Evolutionary conservation across 148 eudicot genomes (phyloP).

Genomic region (Cornus controversa): DNA sequence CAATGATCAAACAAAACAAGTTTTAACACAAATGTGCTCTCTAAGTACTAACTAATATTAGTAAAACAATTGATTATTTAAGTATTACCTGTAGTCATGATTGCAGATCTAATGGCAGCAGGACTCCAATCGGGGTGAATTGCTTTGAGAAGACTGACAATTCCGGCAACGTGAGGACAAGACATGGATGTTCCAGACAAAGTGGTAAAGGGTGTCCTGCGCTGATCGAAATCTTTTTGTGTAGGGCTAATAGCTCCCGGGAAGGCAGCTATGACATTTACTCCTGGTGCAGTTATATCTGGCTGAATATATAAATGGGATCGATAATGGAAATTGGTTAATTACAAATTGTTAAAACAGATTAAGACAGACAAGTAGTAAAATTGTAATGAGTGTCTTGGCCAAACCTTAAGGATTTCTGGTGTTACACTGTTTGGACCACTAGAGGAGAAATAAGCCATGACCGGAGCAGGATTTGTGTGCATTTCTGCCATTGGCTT

Average conservation of each 20-base stretch:
- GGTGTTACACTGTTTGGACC: slow-evolving; percentile 63
- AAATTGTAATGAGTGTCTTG: too few relatives aligned
- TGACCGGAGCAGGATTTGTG: slow-evolving; percentile 54
- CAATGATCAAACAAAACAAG: too few relatives aligned
- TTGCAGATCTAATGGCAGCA: slow-evolving; percentile 67
- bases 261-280: slow-evolving; percentile 60
- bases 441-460: slow-evolving; percentile 66
- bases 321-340: neutral
- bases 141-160: slow-evolving; percentile 58
- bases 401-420: slow-evolving; percentile 53
- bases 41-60: too few relatives aligned
- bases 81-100: slow-evolving; percentile 65
- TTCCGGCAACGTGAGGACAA: slow-evolving; percentile 66
- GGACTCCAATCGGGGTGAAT: slow-evolving; percentile 63
- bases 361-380: too few relatives aligned
- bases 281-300: slow-evolving; percentile 84
- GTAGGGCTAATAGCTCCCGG: slow-evolving; percentile 38
- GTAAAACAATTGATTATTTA: too few relatives aligned
- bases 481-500: slow-evolving; percentile 12
- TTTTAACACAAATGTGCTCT: neutral
- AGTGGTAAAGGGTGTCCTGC: slow-evolving; percentile 28
- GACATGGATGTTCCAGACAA: slow-evolving; percentile 75
- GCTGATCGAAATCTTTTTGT: slow-evolving; percentile 17
- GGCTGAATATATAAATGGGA: slow-evolving; percentile 35
- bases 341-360: neutral